Percentiles rank a stretch among this genome's conserved stretches.
phyloP scores from a whole-genome alignment of 805 yeast species.

The Spencermartinsiella europaea region DNA sequence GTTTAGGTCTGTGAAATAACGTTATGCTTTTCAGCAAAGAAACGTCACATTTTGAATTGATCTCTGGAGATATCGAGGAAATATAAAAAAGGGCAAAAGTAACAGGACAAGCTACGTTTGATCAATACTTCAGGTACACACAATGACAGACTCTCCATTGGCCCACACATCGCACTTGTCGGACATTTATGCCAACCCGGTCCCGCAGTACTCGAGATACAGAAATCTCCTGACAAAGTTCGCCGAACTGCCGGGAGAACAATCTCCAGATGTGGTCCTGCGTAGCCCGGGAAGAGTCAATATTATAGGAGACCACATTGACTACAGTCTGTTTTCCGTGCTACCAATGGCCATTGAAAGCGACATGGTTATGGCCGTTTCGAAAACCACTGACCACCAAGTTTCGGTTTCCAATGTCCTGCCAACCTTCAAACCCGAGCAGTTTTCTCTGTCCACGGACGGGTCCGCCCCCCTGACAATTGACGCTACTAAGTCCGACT shows the following conservation, averaged over 20 bases:
- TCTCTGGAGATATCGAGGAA: too few species aligned
- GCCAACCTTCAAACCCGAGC: constrained; percentile 21
- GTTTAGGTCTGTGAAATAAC: too few species aligned
- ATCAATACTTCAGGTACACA: too few species aligned
- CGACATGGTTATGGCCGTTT: constrained; percentile 51
- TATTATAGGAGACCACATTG: constrained; percentile 70
- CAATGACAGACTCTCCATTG: background rate
- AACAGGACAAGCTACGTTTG: too few species aligned
- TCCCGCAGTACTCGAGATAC: constrained; percentile 18
- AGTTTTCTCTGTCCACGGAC: constrained; percentile 13
- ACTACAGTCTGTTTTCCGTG: constrained; percentile 60
- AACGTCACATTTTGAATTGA: too few species aligned
- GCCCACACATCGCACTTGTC: constrained; percentile 16
- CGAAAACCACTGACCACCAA: constrained; percentile 23
- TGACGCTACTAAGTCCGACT: constrained; percentile 46
- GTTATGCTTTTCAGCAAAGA: too few species aligned
- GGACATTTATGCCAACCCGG: constrained; percentile 20
- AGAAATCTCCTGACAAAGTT: constrained; percentile 16
- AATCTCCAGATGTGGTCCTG: constrained; percentile 42
- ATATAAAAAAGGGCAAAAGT: too few species aligned
- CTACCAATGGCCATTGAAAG: constrained; percentile 69
- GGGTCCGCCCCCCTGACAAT: constrained; percentile 35
- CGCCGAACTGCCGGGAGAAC: constrained; percentile 15
- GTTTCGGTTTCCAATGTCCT: constrained; percentile 36
- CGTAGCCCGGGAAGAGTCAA: constrained; percentile 76